Base-by-base conservation (phyloP, 331 rosid species). In the Quercus tomentella region DNA sequence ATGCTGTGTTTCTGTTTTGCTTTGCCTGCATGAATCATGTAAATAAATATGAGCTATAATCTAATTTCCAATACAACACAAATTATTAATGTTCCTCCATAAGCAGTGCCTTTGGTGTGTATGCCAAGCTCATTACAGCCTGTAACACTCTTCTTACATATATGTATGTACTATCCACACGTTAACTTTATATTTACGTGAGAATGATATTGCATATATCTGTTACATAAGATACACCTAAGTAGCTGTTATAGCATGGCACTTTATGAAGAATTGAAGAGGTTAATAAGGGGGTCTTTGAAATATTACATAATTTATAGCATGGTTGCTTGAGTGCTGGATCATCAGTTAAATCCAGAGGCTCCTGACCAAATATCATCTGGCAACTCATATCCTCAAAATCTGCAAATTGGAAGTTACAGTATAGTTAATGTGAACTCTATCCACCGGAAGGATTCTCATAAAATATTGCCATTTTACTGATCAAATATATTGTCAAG, bases 351-450 rank as follows among this genome's bases (percentile, higher is more conserved):
- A 81, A 56, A 76, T 87, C 87, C 5, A 94, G 94, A 76, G 99
- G 94, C 8, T 96, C 92, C 88, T 88, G 84, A 20, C 99, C 99
- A 86, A 89, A 96, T 78, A 89, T 82, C 99, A 96, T 96, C 88
- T 96, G 92, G 63, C 99, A 96, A 74, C 99, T 96, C 98, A 92
- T 89, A 78, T 96, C 99, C 68, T 93, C 98, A 93, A 93, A 96
- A 84, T 96, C 99, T 96, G 91, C 71, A 83, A 35, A 79, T 80
- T 41, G 74, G 41, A 56, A 73, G 60, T 57, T 78, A 79, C 49
- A 58, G 28, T 81, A 31, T 21, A 20, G 56, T 54, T 72, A 58
- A 12, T 30, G 63, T 58, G 28, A 70, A 30, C 41, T 76, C 73
- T 56, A 37, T 83, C 60, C 12, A 41, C 14, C 62, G 62, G 54